Evolutionary conservation across 495 filamentous ascomycete genomes (phyloP).

Genomic region (Neurospora sp.): DNA sequence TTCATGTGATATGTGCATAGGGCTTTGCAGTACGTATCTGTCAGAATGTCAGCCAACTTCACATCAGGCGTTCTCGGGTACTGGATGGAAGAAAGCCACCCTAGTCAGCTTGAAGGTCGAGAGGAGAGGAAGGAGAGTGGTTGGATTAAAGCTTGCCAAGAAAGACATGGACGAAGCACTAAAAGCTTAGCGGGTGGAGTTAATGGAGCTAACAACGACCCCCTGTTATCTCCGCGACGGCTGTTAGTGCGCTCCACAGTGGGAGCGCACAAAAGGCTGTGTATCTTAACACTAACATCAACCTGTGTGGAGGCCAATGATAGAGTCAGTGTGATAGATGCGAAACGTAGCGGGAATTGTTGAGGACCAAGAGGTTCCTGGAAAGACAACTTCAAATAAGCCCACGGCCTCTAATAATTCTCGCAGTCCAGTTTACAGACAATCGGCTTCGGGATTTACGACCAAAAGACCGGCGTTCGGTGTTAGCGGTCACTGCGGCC

Average conservation of each 20-base stretch:
- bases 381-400: not conserved
- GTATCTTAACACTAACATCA: not conserved
- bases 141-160: not conserved
- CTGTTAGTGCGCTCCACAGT: not conserved
- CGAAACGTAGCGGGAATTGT: too few relatives aligned
- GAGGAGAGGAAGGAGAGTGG: not conserved
- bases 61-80: not conserved
- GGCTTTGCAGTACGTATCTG: not conserved
- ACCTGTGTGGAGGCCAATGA: not conserved
- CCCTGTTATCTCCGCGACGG: not conserved
- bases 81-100: not conserved
- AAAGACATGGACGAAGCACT: not conserved
- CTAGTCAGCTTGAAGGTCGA: not conserved
- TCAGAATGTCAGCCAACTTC: not conserved
- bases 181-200: not conserved
- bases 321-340: not conserved
- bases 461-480: not conserved
- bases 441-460: not conserved
- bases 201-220: not conserved
- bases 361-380: too few relatives aligned
- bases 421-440: not conserved
- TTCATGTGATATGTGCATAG: not conserved
- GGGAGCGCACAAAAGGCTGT: rapidly evolving
- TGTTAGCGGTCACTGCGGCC: not conserved
- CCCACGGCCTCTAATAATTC: not conserved